Base-by-base conservation (phyloP, 2,329 filamentous ascomycete species). In the Trichoderma cornu-damae region DNA sequence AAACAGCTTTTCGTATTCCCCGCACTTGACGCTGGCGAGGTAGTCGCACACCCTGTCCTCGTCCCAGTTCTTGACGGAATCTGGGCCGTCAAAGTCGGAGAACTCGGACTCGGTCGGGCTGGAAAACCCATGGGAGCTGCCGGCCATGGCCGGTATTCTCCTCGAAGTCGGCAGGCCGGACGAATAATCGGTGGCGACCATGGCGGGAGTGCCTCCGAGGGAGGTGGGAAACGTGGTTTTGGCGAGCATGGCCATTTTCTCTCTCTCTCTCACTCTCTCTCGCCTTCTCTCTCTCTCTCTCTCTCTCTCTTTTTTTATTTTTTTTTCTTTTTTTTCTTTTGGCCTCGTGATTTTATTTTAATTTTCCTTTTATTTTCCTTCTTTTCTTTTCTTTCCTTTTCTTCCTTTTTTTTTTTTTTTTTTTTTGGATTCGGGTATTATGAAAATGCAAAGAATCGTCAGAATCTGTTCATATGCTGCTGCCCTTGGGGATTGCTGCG, bases 31-130 rank as follows among this genome's bases (percentile, higher is more conserved):
- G 65, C 85, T 91, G 66, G 86, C 82, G 61, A 99, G 79, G 81
- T 96, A 99, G 51, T 96, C 89, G 68, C 88, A 89, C 28, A 99
- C 94, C 64, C 86, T 86, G 64, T 92, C 88, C 75, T 97, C 94
- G 68, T 93, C 87, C 93, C 93, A 97, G 71, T 82, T 87, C 81
- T 86, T 87, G 63, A 89, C 84, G 4, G 86, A 84, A 66, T 91
- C 87, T 53, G 88, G 81, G 30, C 83, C 83, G 64, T 93, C 90
- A 65, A 82, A 80, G 63, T 96, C 91, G 22, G 90, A 94, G 72
- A 96, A 96, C 65, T 96, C 91, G 26, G 90, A 96, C 68, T 95
- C 90, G 63, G 91, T 96, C 43, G 92, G 91, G 69, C 90, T 96
- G 40, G 84, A 82, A 68, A 88, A 93, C 42, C 73, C 75, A 60